Conservation (phyloP, 169 alveolate genomes). For the Blepharisma undulans region DNA sequence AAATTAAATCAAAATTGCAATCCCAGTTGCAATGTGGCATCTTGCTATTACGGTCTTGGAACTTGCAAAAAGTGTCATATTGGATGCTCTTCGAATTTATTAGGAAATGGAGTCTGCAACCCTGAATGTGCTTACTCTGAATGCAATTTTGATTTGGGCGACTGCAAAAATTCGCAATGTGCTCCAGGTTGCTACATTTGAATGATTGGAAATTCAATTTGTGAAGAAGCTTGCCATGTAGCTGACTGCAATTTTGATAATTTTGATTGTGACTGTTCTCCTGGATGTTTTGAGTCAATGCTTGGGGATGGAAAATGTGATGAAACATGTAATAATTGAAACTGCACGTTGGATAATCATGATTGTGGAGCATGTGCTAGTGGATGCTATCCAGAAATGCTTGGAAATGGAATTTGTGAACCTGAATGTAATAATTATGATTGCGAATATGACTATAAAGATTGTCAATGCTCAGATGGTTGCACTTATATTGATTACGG, state of each 20-base stretch:
- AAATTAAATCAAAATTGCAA: not conserved
- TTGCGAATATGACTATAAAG: conserved; percentile 15
- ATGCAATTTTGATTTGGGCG: not conserved
- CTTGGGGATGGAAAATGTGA: conserved; percentile 29
- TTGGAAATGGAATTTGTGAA: conserved; percentile 25
- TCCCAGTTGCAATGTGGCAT: not conserved
- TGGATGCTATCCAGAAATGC: conserved; percentile 25
- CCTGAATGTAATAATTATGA: not conserved
- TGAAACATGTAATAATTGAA: not conserved
- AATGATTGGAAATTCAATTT: not conserved
- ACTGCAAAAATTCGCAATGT: not conserved
- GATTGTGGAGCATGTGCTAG: not conserved
- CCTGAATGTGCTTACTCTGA: not conserved
- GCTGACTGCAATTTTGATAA: not conserved
- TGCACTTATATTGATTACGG: not conserved
- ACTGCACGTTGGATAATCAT: not conserved
- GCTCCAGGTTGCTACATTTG: not conserved
- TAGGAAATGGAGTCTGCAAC: not conserved
- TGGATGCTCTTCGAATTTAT: not conserved
- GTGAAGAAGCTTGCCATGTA: conserved; percentile 14
- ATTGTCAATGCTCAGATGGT: conserved; percentile 28
- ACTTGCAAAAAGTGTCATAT: not conserved
- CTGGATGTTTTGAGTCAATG: conserved; percentile 29
- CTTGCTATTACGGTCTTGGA: not conserved
- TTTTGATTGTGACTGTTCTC: conserved; percentile 22